Evolutionary conservation across 2,329 filamentous ascomycete genomes (phyloP), one percentile per base, ranked within the genome.

Genomic region (Penicillium sp.): DNA sequence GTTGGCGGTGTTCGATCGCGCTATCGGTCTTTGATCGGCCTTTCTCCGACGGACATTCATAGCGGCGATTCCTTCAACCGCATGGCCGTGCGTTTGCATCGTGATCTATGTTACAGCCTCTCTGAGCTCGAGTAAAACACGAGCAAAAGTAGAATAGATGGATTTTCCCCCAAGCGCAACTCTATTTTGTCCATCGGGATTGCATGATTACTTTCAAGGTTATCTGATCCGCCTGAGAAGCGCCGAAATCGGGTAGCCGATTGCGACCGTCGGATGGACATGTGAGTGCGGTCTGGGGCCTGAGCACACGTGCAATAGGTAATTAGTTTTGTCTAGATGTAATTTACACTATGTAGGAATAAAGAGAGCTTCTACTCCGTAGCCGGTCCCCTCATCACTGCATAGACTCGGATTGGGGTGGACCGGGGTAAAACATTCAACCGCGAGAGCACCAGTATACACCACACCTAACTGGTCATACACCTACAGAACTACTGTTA

Each of bases 181-280:
- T 8, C 36, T n/a, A n/a, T 54, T 16, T n/a, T 26, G 11, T 11
- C 21, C 13, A 28, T 29, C 18, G 34, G 19, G 2, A 42, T 46
- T 46, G 36, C 8, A 28, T 28, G 24, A 28, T 10, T 28, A 26
- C 23, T 34, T 29, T 34, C 16, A 29, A 47, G 16, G 28, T 48
- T 36, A 48, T 48, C 45, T 48, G 45, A 48, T 48, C 29, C 29
- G 45, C 19, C 13, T 31, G 7, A 50, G 10, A 29, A n/a, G 21
- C 48, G 48, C 56, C 59, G 56, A 63, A 44, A 53, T 60, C 58
- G 60, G 59, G 49, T 51, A 56, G 49, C 56, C 56, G 55, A 61
- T 47, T 23, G 23, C 21, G 51, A 55, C 28, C 16, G 40, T 52
- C 48, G 48, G 51, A 43, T 28, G 16, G 21, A 28, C 45, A 39